Conservation (phyloP, 164 flowering plant genomes). For the Tetrastigma voinierianum region DNA sequence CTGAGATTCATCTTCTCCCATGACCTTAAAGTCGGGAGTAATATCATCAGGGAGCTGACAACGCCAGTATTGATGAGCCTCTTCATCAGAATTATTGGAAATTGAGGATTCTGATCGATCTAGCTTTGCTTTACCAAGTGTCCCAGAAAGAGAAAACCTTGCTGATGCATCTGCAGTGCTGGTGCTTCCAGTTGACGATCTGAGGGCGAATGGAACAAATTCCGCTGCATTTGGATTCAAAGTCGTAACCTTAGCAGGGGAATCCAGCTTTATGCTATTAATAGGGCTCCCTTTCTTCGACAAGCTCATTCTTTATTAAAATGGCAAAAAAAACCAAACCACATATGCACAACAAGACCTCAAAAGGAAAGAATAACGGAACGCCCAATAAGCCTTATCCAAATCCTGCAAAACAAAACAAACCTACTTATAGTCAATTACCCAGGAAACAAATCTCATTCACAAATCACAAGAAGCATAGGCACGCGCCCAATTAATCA, state of each 20-base stretch:
- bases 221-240: conserved; percentile 97
- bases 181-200: conserved; percentile 49
- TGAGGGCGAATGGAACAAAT: conserved; percentile 76
- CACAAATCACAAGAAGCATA: neutral
- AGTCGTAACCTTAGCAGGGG: conserved; percentile 38
- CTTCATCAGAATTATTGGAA: conserved; percentile 87
- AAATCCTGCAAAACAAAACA: conserved; percentile 55
- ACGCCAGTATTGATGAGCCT: conserved; percentile 85
- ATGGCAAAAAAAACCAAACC: conserved; percentile 1
- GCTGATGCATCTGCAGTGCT: conserved; percentile 33
- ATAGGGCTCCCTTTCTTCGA: conserved; percentile 50
- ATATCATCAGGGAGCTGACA: conserved; percentile 95
- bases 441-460: conserved; percentile 1
- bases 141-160: conserved; percentile 35
- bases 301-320: conserved; percentile 63
- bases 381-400: conserved; percentile 38
- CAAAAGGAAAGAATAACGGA: neutral
- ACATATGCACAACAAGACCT: conserved; percentile 16
- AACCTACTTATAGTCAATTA: neutral
- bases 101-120: conserved; percentile 73
- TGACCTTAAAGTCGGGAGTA: conserved; percentile 86
- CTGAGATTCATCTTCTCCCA: conserved; percentile 65
- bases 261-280: conserved; percentile 38
- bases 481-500: too few species aligned
- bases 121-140: conserved; percentile 63